A percentile compares a stretch with the other conserved stretches of the same genome.
Conservation (phyloP, 306 rosid genomes). For the Casuarina cunninghamiana region DNA sequence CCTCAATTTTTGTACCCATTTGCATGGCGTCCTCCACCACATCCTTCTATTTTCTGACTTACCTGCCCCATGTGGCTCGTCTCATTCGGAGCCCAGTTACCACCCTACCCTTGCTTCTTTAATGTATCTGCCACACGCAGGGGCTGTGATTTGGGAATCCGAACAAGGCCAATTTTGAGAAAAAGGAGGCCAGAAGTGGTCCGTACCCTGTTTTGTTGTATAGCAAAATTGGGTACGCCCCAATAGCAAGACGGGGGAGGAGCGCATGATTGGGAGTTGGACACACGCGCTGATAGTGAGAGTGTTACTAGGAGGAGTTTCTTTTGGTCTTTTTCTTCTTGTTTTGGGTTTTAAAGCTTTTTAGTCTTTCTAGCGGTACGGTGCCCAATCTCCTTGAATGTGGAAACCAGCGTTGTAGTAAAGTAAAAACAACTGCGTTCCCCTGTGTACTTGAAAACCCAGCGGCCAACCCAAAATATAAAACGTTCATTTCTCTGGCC, state of each 20-base stretch:
- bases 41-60: conserved; percentile 1
- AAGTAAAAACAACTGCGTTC: conserved; percentile 48
- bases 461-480: conserved; percentile 44
- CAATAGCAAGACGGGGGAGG: conserved; percentile 26
- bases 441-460: conserved; percentile 50
- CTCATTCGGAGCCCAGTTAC: background rate
- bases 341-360: background rate
- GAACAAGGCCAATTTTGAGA: background rate
- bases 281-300: conserved; percentile 8
- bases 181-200: background rate
- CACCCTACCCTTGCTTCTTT: conserved; percentile 7
- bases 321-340: no score
- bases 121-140: background rate
- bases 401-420: conserved; percentile 54
- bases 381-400: conserved; percentile 43
- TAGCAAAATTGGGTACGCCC: conserved; percentile 8
- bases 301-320: background rate
- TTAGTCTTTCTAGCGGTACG: conserved; percentile 14
- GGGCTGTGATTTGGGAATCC: background rate
- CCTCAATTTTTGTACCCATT: conserved; percentile 44
- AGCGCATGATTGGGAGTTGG: conserved; percentile 32
- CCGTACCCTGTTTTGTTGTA: conserved; percentile 6
- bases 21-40: conserved; percentile 55
- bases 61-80: conserved; percentile 13
- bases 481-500: conserved; percentile 10